A percentile compares a stretch with the other conserved stretches of the same genome.
phyloP scores from a whole-genome alignment of 495 filamentous ascomycete species.

The Hypoxylon subgilvum region DNA sequence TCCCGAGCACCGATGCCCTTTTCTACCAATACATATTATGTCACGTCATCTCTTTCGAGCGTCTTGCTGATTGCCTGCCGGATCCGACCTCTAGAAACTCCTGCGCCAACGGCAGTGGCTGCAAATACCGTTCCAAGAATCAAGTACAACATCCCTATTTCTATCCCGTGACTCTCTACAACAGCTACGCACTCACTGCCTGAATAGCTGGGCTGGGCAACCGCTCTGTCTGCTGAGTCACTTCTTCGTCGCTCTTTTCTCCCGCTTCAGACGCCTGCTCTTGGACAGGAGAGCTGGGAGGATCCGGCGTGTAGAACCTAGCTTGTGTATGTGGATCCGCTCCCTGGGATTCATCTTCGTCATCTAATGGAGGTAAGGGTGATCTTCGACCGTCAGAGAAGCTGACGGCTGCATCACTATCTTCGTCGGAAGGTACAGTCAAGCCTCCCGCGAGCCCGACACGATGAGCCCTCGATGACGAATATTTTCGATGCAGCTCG shows the following conservation, averaged over 20 bases:
- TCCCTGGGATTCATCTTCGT: slow-evolving; percentile 39
- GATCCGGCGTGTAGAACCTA: slow-evolving; percentile 53
- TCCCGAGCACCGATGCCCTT: slow-evolving; percentile 12
- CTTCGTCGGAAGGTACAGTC: slow-evolving; percentile 57
- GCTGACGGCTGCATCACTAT: slow-evolving; percentile 62
- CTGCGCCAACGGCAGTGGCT: slow-evolving; percentile 24
- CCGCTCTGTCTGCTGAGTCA: slow-evolving; percentile 37
- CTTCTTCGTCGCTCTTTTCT: slow-evolving; percentile 28
- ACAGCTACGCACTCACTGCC: slow-evolving; percentile 46
- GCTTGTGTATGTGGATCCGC: slow-evolving; percentile 38
- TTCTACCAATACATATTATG: slow-evolving; percentile 35
- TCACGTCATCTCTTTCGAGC: slow-evolving; percentile 19
- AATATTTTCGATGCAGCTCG: slow-evolving; percentile 59
- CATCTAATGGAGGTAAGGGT: slow-evolving; percentile 58
- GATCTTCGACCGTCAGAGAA: slow-evolving; percentile 62
- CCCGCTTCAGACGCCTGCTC: slow-evolving; percentile 19
- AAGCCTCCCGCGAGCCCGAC: slow-evolving; percentile 39
- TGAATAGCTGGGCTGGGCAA: slow-evolving; percentile 49
- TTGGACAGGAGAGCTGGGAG: slow-evolving; percentile 44
- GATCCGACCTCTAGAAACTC: slow-evolving; percentile 27
- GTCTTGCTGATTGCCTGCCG: slow-evolving; percentile 16
- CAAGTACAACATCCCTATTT: background rate
- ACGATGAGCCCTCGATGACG: slow-evolving; percentile 49
- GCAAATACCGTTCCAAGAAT: slow-evolving; percentile 14
- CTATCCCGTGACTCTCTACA: background rate